These are phyloP conservation scores for Fusarium torulosum DNA, from an alignment of 2,329 filamentous ascomycete species.

Conservation along the genomic window DNA sequence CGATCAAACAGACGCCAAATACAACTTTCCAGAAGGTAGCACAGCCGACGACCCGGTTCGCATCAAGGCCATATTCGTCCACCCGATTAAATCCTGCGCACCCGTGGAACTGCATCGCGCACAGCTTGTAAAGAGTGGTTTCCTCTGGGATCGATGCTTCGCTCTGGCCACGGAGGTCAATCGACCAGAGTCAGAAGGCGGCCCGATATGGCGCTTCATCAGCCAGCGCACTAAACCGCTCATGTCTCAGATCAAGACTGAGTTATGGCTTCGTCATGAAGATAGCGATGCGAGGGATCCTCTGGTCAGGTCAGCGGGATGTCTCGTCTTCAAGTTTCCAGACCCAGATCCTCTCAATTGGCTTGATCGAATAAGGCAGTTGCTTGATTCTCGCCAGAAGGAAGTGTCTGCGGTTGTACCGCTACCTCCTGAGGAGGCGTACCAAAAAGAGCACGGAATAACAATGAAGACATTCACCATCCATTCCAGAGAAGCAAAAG, in stretches of 20 bases:
- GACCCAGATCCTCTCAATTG: constrained; percentile 1
- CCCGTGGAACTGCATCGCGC: constrained; percentile 45
- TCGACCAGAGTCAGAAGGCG: constrained; percentile 32
- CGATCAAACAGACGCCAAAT: constrained; percentile 43
- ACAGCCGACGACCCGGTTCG: constrained; percentile 18
- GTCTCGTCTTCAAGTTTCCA: constrained; percentile 20
- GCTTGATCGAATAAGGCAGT: neutral
- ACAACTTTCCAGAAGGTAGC: constrained; percentile 14
- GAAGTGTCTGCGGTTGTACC: constrained; percentile 11
- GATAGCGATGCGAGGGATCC: neutral
- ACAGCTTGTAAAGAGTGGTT: constrained; percentile 44
- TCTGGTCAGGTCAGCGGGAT: neutral
- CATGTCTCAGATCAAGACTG: constrained; percentile 35
- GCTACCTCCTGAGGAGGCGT: neutral
- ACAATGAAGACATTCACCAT: constrained; percentile 21
- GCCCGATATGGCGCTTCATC: constrained; percentile 43
- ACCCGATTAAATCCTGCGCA: constrained; percentile 49
- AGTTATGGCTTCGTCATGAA: constrained; percentile 22
- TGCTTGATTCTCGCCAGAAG: rapidly evolving
- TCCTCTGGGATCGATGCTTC: constrained; percentile 46
- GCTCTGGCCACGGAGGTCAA: constrained; percentile 49
- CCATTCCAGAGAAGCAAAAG: constrained; percentile 27
- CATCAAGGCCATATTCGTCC: constrained; percentile 48
- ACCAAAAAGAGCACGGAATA: neutral
- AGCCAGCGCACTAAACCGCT: constrained; percentile 46